Evolutionary conservation across 371 early-diverging fungal genomes (phyloP).

Genomic region (Circinella umbellata): DNA sequence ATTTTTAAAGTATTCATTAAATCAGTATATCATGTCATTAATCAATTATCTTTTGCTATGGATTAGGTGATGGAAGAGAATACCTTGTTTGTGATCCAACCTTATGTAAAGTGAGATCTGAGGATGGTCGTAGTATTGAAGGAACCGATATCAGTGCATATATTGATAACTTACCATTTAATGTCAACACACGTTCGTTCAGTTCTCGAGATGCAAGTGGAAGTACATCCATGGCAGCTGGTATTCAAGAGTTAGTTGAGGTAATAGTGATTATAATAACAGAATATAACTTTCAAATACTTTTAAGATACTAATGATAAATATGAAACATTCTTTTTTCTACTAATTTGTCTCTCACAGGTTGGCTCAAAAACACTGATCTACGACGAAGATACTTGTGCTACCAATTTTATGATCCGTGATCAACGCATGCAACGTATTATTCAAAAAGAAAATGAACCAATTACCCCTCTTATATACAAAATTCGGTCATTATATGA

Average conservation of each 20-base stretch:
- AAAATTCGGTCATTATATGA: constrained; percentile 42
- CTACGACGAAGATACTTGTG: constrained; percentile 65
- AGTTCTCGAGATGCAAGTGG: constrained; percentile 55
- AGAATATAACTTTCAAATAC: no score
- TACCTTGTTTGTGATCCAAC: constrained; percentile 37
- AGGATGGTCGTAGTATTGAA: constrained; percentile 55
- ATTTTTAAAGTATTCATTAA: no score
- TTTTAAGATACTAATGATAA: neutral
- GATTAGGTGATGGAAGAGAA: constrained; percentile 56
- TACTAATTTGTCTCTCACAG: neutral
- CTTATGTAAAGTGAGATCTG: constrained; percentile 44
- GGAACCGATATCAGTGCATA: constrained; percentile 54
- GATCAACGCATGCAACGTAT: constrained; percentile 59
- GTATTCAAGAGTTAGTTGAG: constrained; percentile 58
- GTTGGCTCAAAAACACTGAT: constrained; percentile 26
- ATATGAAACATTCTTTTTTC: no score
- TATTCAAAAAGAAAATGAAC: constrained; percentile 46
- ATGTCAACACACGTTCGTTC: constrained; percentile 39
- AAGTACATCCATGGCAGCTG: constrained; percentile 63
- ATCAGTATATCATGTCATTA: no score
- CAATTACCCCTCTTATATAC: constrained; percentile 60
- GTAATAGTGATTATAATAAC: constrained; percentile 1
- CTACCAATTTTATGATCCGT: constrained; percentile 62
- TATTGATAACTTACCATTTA: constrained; percentile 52
- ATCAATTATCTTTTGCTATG: neutral